These are phyloP conservation scores for Tausonia pullulans DNA, from an alignment of 1,284 basidiomycete species.

Conservation along the genomic window DNA sequence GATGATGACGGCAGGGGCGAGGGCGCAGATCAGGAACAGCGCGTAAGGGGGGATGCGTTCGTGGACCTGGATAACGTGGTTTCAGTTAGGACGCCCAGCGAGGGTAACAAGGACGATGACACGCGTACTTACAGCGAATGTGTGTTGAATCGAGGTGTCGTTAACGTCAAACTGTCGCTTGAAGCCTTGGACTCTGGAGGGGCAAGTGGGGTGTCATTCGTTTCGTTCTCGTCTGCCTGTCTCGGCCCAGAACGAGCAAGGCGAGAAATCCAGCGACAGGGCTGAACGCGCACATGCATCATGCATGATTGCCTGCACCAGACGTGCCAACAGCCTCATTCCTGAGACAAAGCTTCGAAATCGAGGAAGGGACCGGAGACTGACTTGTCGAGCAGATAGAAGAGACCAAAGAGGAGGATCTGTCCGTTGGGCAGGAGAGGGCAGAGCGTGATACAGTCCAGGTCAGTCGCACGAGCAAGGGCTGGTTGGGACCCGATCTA, in stretches of 20 bases:
- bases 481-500: neutral
- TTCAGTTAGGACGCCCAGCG: neutral
- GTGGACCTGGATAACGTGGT: slow-evolving; percentile 32
- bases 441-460: neutral
- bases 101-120: neutral
- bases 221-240: neutral
- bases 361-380: neutral
- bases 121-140: slow-evolving; percentile 44
- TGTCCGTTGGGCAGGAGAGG: neutral
- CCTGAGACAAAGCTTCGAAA: neutral
- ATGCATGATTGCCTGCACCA: too few relatives aligned
- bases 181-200: slow-evolving; percentile 53
- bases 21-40: slow-evolving; percentile 54
- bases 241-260: too few relatives aligned
- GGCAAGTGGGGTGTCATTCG: too few relatives aligned
- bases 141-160: slow-evolving; percentile 56
- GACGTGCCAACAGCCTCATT: neutral
- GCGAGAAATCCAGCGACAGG: neutral
- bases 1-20: slow-evolving; percentile 59
- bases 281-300: neutral
- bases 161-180: slow-evolving; percentile 66
- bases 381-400: slow-evolving; percentile 4
- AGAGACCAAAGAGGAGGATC: slow-evolving; percentile 4
- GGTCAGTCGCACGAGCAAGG: neutral
- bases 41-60: slow-evolving; percentile 49